Base-by-base conservation (phyloP, 2,329 filamentous ascomycete species). In the Cordyceps cateniannulata region DNA sequence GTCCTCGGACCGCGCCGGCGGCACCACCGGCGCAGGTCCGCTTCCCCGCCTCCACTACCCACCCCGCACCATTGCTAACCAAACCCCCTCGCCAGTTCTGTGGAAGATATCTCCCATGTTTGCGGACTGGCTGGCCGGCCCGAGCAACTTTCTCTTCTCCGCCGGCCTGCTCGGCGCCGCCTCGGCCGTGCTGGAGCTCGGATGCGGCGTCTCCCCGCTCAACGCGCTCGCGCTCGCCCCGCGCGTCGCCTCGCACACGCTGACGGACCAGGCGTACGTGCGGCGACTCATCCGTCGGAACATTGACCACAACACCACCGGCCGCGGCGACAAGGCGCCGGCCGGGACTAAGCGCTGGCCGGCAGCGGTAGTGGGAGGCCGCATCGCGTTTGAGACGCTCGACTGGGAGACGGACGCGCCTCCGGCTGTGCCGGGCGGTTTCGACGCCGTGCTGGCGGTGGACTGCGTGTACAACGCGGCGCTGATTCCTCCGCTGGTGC, bases 401-500 rank as follows among this genome's bases (percentile, higher is more conserved):
- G 93, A 99, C 74, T 99, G 95, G 95, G 93, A 98, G 70, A 78
- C 80, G 0, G 81, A 85, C 63, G 81, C 75, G 51, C 79, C 87
- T 10, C 81, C 76, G 25, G 64, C 70, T 10, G 67, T 67, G 2
- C 71, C 83, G 32, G 68, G 66, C 68, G 80, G 81, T 61, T 88
- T 95, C 65, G 89, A 96, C 68, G 75, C 86, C 16, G 78, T 98
- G 12, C 72, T 98, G 40, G 91, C 92, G 4, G 96, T 91, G 70
- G 95, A 99, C 73, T 97, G 93, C 73, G 88, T 99, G 66, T 99
- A 96, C 78, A 99, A 98, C 74, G 90, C 96, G 65, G 84, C 89
- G 2, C 82, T 98, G 3, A 84, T 98, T 25, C 77, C 83, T 48
- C 91, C 93, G 0, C 84, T 98, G 53, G 89, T 95, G n/a, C 83